Percentiles rank a stretch among this genome's conserved stretches.
phyloP scores from a whole-genome alignment of 2,329 filamentous ascomycete genomes.

The Biscogniauxia sp. region DNA sequence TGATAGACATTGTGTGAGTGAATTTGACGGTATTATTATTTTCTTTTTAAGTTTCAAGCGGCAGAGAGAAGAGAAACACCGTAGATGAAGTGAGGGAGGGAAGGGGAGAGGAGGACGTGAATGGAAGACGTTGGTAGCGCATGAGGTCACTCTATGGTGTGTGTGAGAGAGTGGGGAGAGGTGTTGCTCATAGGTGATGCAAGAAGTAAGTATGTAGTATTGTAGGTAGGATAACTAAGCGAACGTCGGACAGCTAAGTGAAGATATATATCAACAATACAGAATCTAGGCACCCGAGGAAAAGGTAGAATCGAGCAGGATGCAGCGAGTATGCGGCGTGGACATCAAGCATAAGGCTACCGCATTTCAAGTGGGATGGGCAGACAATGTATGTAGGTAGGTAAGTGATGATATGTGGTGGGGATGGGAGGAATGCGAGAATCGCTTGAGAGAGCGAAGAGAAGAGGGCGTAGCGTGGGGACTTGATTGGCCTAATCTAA shows the following conservation, averaged over 20 bases:
- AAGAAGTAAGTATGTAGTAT: background rate
- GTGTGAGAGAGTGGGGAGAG: background rate
- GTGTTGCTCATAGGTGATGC: too few species aligned
- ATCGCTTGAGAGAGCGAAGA: too few species aligned
- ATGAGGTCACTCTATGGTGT: background rate
- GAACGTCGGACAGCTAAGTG: background rate
- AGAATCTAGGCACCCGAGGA: background rate
- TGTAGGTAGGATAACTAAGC: background rate
- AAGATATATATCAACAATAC: background rate
- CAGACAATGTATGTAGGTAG: too few species aligned
- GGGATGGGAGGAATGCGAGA: too few species aligned
- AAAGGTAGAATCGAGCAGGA: background rate
- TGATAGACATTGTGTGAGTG: slow-evolving; percentile 13
- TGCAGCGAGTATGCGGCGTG: background rate
- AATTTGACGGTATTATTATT: background rate
- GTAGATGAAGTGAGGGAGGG: background rate
- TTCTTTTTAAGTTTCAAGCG: background rate
- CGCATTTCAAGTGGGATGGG: too few species aligned
- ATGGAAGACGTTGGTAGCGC: background rate
- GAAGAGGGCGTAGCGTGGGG: too few species aligned
- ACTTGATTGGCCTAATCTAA: too few species aligned
- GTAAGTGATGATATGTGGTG: too few species aligned
- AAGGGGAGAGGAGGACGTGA: background rate
- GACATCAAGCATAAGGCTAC: background rate
- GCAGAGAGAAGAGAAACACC: background rate